Evolutionary conservation across 257 asterid genomes (phyloP).

Genomic region (Solanum virginianum): DNA sequence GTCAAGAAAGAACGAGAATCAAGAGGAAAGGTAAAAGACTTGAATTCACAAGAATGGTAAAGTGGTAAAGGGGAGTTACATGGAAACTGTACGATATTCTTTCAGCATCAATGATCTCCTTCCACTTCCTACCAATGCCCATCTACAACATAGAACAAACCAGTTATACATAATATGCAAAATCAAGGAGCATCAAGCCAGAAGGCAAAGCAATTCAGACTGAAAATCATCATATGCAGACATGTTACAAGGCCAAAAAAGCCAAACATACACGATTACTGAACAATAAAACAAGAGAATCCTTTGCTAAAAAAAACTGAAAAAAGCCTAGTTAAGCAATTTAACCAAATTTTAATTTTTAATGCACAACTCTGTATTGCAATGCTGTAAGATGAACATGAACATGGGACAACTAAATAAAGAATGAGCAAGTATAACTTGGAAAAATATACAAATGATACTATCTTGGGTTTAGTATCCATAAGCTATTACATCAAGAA

Average conservation of each 20-base stretch:
- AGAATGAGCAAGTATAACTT: neutral
- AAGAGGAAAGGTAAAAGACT: neutral
- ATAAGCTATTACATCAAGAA: neutral
- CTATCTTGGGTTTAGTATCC: neutral
- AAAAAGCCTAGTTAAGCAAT: neutral
- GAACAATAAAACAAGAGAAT: neutral
- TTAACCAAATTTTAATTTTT: neutral
- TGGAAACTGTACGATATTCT: constrained; percentile 59
- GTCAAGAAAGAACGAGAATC: neutral
- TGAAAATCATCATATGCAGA: neutral
- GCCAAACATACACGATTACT: neutral
- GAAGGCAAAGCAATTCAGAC: neutral
- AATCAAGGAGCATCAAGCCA: neutral
- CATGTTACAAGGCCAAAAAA: neutral
- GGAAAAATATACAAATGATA: neutral
- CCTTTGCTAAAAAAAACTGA: neutral
- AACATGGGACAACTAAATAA: neutral
- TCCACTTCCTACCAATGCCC: constrained; percentile 95
- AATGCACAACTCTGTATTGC: neutral
- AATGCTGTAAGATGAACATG: neutral
- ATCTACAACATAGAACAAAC: constrained; percentile 30
- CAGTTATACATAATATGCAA: neutral
- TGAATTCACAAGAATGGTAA: neutral
- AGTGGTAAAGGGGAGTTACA: constrained; percentile 16
- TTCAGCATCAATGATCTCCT: constrained; percentile 61